These are phyloP conservation scores for Yamadazyma phyllophila DNA, from an alignment of 805 yeast species.

Conservation along the genomic window DNA sequence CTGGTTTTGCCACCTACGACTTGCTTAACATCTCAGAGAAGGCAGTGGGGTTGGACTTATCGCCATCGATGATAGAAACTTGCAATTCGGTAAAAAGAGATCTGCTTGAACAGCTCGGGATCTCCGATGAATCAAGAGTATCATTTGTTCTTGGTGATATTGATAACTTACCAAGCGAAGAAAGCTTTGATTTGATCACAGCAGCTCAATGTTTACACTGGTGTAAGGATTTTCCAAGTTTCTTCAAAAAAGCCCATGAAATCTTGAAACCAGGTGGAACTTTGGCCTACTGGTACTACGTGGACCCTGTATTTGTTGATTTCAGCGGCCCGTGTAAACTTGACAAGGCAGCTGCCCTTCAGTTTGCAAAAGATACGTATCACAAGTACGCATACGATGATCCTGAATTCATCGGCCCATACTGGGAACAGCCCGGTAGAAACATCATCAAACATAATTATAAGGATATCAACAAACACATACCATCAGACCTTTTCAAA, in stretches of 20 bases:
- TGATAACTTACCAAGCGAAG: constrained; percentile 18
- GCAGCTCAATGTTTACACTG: constrained; percentile 45
- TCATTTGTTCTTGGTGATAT: constrained; percentile 31
- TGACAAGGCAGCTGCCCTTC: constrained; percentile 14
- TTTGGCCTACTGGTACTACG: constrained; percentile 42
- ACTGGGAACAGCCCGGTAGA: constrained; percentile 90
- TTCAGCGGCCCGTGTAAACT: constrained; percentile 19
- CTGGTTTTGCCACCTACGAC: constrained; percentile 51
- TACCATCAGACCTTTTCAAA: constrained; percentile 41
- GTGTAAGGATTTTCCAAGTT: constrained; percentile 35
- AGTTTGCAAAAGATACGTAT: constrained; percentile 28
- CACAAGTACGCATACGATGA: constrained; percentile 41
- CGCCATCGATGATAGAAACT: constrained; percentile 45
- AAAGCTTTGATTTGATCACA: constrained; percentile 34
- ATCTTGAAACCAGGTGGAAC: constrained; percentile 41
- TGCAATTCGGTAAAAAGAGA: constrained; percentile 32
- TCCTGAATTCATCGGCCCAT: constrained; percentile 53
- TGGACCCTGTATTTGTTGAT: constrained; percentile 37
- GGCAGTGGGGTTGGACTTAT: constrained; percentile 47
- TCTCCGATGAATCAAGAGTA: constrained; percentile 24
- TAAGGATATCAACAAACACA: constrained; percentile 38
- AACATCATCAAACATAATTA: constrained; percentile 45
- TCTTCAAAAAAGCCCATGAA: constrained; percentile 30
- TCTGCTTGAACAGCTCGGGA: constrained; percentile 24
- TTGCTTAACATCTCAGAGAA: constrained; percentile 35